A percentile compares a stretch with the other conserved stretches of the same genome.
Conservation (phyloP, 371 early-diverging fungal genomes). For the Mortierella sp. region DNA sequence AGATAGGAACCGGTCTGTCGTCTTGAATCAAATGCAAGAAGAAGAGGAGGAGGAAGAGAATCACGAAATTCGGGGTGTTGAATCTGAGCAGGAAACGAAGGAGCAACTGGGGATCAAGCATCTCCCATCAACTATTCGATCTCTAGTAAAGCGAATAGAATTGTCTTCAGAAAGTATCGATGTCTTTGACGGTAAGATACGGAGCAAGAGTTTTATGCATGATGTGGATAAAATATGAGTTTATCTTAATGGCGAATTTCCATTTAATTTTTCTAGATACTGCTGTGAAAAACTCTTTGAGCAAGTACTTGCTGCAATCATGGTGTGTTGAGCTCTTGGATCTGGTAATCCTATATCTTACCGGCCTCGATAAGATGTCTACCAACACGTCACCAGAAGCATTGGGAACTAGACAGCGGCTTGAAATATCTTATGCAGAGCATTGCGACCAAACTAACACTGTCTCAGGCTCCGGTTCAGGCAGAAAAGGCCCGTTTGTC, state of each 20-base stretch:
- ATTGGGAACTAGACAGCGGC: not conserved
- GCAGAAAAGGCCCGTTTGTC: constrained; percentile 10
- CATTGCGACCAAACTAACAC: not conserved
- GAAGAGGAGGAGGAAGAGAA: not conserved
- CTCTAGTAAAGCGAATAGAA: constrained; percentile 28
- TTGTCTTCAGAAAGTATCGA: constrained; percentile 34
- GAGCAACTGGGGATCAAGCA: no score
- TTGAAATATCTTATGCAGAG: constrained; percentile 3
- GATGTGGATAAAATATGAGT: not conserved
- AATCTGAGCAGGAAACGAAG: not conserved
- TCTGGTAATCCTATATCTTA: constrained; percentile 7
- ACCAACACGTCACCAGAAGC: not conserved
- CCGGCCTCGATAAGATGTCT: not conserved
- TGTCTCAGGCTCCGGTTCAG: not conserved
- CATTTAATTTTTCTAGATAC: constrained; percentile 13
- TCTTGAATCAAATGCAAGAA: constrained; percentile 34
- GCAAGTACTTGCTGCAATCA: constrained; percentile 49
- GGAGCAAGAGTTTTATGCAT: not conserved
- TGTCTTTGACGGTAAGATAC: constrained; percentile 41
- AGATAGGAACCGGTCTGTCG: constrained; percentile 42
- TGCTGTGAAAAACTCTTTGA: constrained; percentile 44
- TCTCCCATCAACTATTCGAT: not conserved
- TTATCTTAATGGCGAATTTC: not conserved
- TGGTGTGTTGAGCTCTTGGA: constrained; percentile 37
- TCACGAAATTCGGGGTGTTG: not conserved